phyloP scores from a whole-genome alignment of 2,329 filamentous ascomycete genomes.

The Aureobasidium zeae region DNA sequence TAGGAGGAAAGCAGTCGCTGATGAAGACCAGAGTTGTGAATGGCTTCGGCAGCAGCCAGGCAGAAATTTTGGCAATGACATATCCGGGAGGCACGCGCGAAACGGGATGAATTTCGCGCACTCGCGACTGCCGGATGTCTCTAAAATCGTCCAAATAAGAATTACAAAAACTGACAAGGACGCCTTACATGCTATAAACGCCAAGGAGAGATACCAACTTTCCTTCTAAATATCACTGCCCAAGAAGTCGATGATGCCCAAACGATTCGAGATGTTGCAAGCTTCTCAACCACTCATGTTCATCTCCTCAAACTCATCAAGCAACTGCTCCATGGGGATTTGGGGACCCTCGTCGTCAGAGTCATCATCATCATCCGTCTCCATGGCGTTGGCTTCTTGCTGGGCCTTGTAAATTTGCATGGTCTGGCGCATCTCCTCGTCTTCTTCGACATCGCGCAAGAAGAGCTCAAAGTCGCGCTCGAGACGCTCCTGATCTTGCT shows the following conservation, averaged over 20 bases:
- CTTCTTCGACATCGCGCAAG: slow-evolving; percentile 91
- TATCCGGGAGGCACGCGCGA: slow-evolving; percentile 2
- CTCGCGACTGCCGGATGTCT: slow-evolving; percentile 9
- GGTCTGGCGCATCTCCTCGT: slow-evolving; percentile 74
- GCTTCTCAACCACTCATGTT: slow-evolving; percentile 49
- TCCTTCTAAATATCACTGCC: neutral
- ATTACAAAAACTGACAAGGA: neutral
- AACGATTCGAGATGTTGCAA: neutral
- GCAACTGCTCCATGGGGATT: slow-evolving; percentile 50
- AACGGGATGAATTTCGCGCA: neutral
- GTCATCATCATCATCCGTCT: slow-evolving; percentile 48
- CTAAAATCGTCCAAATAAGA: slow-evolving; percentile 6
- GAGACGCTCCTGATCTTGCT: slow-evolving; percentile 78
- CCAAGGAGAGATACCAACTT: neutral
- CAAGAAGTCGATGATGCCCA: slow-evolving; percentile 1
- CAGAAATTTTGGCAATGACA: neutral
- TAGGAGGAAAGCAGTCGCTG: neutral
- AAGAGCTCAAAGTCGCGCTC: slow-evolving; percentile 97
- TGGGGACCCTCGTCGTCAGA: slow-evolving; percentile 43
- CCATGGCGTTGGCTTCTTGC: slow-evolving; percentile 38
- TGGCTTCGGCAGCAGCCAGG: neutral
- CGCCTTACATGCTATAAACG: slow-evolving; percentile 16
- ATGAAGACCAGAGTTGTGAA: neutral
- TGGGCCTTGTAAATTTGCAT: slow-evolving; percentile 76
- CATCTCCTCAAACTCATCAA: slow-evolving; percentile 91